phyloP scores from a whole-genome alignment of 495 filamentous ascomycete genomes.

The Xylaria intraflava region DNA sequence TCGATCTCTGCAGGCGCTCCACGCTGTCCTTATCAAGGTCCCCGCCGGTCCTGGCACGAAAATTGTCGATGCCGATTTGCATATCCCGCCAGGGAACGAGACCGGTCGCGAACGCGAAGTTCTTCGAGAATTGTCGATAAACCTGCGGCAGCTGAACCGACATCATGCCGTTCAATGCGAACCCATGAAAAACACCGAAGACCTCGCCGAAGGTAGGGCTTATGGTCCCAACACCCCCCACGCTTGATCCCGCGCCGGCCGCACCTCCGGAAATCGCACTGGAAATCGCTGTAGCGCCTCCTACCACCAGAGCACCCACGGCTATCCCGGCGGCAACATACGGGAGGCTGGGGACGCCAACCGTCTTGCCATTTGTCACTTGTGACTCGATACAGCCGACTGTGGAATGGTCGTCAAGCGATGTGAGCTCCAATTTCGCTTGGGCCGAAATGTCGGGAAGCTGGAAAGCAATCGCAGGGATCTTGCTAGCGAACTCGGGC shows the following conservation, averaged over 20 bases:
- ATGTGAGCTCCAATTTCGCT: slow-evolving; percentile 69
- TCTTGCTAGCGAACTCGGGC: slow-evolving; percentile 57
- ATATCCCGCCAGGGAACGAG: slow-evolving; percentile 74
- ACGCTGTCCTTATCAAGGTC: slow-evolving; percentile 78
- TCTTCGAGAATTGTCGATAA: slow-evolving; percentile 81
- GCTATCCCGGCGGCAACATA: slow-evolving; percentile 83
- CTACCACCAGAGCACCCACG: slow-evolving; percentile 72
- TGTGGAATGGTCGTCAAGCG: slow-evolving; percentile 50
- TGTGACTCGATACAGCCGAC: slow-evolving; percentile 79
- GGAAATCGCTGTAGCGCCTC: slow-evolving; percentile 63
- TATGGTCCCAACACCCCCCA: slow-evolving; percentile 54
- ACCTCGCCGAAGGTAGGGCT: slow-evolving; percentile 85
- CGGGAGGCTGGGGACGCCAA: slow-evolving; percentile 64
- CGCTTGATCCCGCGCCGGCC: slow-evolving; percentile 23
- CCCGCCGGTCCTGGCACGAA: slow-evolving; percentile 73
- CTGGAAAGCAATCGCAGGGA: slow-evolving; percentile 85
- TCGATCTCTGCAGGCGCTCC: slow-evolving; percentile 64
- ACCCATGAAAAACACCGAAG: slow-evolving; percentile 83
- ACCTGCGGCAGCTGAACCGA: slow-evolving; percentile 79
- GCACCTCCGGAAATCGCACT: slow-evolving; percentile 48
- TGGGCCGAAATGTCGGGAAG: slow-evolving; percentile 86
- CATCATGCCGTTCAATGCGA: slow-evolving; percentile 94
- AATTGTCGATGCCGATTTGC: slow-evolving; percentile 79
- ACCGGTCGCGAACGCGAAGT: slow-evolving; percentile 89
- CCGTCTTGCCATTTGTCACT: slow-evolving; percentile 82